Evolutionary conservation across 257 asterid species (phyloP), one percentile per base, ranked within the genome.

Genomic region (Lavandula angustifolia): DNA sequence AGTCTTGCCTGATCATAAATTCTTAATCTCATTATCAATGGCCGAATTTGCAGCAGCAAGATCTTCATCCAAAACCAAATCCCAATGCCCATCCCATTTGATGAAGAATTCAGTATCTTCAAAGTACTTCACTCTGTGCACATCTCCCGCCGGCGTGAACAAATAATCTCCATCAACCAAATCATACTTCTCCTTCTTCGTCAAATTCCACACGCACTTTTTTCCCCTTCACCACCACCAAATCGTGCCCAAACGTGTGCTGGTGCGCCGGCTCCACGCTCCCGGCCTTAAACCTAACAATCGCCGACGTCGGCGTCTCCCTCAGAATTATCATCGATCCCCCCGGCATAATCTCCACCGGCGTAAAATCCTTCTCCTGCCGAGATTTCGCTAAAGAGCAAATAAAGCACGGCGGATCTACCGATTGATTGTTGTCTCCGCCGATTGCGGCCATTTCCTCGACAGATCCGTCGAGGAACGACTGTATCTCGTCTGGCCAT

Each of bases 51-150:
- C 98, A 68, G 92, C 66, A 66, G 66, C 79, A 67, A 84, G 66
- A 83, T 88, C 96, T 75, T 88, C 98, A 73, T 88, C 95, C 64
- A 91, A 61, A 72, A 84, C 62, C 66, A 91, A 64, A 69, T 88
- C 98, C 98, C 95, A 91, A 42, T 77, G 88, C 31, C 98, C 98
- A 62, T 91, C 96, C 96, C 98, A 88, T 78, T 88, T 91, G 62
- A 91, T 86, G 70, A 88, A 88, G 64, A 88, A 91, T 90, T 91
- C 96, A 0, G 98, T 86, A 68, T 91, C 95, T 62, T 86, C 92
- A 34, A 60, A 72, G 71, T 91, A 91, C 84, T 81, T 77, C 43
- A 86, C 95, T 7, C 96, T 66, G 50, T 91, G 98, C 57, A 86
- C 89, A 76, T 91, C 96, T 10, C 92, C 96, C 0, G 88, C 95